phyloP scores from a whole-genome alignment of 179 eudicot species.

The Carnegiea gigantea region DNA sequence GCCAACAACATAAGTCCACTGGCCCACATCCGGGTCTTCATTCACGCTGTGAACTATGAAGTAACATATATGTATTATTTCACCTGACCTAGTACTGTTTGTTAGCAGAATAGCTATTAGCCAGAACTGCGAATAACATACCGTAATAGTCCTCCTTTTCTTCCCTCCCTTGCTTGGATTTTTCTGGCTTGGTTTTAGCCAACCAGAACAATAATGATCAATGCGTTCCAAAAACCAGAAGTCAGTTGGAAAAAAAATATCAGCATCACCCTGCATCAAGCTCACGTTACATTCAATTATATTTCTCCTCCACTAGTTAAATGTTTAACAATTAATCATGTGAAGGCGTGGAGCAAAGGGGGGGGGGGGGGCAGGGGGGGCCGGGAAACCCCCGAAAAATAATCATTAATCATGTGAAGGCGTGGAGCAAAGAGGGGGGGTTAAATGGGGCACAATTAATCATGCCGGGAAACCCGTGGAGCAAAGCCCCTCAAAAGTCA shows the following conservation, averaged over 20 bases:
- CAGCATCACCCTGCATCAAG: constrained; percentile 83
- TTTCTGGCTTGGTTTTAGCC: constrained; percentile 49
- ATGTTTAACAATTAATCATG: background rate
- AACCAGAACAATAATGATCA: constrained; percentile 86
- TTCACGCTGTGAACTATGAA: background rate
- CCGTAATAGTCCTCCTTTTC: constrained; percentile 76
- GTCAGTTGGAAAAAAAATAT: constrained; percentile 96
- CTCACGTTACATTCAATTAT: background rate
- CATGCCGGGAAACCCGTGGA: no score
- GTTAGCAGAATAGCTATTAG: background rate
- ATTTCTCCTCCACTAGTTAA: background rate
- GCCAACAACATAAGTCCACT: background rate
- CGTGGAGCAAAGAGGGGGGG: no score
- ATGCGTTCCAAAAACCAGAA: constrained; percentile 86
- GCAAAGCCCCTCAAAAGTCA: no score
- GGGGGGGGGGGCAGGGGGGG: no score
- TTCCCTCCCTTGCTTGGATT: constrained; percentile 63
- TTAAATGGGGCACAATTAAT: no score
- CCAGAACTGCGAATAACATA: constrained; percentile 31
- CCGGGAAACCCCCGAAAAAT: no score
- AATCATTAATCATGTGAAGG: no score
- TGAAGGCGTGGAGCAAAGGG: no score
- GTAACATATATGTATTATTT: background rate
- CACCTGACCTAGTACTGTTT: background rate
- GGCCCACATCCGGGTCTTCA: background rate